Evolutionary conservation across 2,329 filamentous ascomycete genomes (phyloP).

Genomic region (Elsinoe australis): DNA sequence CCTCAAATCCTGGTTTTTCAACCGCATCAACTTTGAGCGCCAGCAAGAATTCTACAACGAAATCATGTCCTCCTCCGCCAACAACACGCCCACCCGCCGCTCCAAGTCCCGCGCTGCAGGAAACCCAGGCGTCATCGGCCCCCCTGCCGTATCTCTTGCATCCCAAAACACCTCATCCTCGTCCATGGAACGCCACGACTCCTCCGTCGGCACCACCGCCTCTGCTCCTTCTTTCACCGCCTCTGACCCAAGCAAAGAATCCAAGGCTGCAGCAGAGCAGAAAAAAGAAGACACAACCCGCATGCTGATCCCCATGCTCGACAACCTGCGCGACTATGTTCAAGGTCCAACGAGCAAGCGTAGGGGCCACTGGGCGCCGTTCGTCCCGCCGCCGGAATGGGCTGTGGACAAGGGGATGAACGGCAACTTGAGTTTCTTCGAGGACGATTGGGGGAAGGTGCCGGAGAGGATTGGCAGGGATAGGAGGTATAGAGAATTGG

Average conservation of each 20-base stretch:
- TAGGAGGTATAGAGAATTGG: conserved; percentile 28
- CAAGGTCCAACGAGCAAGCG: conserved; percentile 29
- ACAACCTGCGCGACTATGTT: conserved; percentile 37
- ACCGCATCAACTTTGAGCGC: conserved; percentile 26
- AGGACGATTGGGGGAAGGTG: conserved; percentile 32
- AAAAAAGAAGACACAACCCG: conserved; percentile 24
- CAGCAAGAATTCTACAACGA: conserved; percentile 27
- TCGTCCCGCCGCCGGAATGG: conserved; percentile 33
- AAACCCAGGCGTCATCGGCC: conserved; percentile 16
- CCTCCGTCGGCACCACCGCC: not conserved
- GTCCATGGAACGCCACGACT: conserved; percentile 1
- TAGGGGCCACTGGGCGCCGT: conserved; percentile 36
- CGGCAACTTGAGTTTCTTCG: conserved; percentile 38
- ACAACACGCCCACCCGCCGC: not conserved
- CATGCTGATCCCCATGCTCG: conserved; percentile 36
- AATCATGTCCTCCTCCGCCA: conserved; percentile 21
- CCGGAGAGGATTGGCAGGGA: conserved; percentile 33
- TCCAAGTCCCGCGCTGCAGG: not conserved
- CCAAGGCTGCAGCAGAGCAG: not conserved
- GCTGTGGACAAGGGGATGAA: conserved; percentile 32
- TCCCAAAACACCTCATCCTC: not conserved
- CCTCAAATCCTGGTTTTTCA: conserved; percentile 36
- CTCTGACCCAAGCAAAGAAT: not conserved
- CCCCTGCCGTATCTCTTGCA: no score
- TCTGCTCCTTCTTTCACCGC: not conserved